Conservation (phyloP, 805 yeast genomes). For the Teunomyces tritomae region DNA sequence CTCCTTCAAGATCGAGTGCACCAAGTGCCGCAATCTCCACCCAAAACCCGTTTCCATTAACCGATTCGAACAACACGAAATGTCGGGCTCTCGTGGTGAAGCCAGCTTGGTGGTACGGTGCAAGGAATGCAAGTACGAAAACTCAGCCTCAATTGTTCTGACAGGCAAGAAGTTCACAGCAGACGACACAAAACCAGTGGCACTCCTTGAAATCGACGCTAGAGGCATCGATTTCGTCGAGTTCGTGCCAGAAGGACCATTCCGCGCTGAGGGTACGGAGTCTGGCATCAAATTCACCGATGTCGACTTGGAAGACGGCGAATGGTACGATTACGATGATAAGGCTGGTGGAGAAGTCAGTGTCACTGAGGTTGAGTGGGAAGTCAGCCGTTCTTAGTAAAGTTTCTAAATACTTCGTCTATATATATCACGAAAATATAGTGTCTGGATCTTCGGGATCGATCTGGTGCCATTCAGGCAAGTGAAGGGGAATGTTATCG, state of each 20-base stretch:
- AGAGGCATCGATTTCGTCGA: slow-evolving; percentile 77
- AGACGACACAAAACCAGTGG: slow-evolving; percentile 46
- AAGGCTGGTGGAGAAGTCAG: slow-evolving; percentile 76
- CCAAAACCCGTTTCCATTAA: slow-evolving; percentile 68
- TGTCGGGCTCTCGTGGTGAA: slow-evolving; percentile 73
- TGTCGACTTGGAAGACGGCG: slow-evolving; percentile 72
- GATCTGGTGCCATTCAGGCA: slow-evolving; percentile 42
- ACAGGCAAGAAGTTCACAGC: slow-evolving; percentile 29
- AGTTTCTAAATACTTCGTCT: too few species aligned
- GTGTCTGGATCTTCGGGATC: slow-evolving; percentile 6
- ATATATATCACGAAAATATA: too few species aligned
- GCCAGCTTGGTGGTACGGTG: slow-evolving; percentile 83
- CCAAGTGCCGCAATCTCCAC: slow-evolving; percentile 75
- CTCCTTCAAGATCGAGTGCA: slow-evolving; percentile 71
- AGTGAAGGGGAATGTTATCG: slow-evolving; percentile 29
- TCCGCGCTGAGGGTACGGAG: slow-evolving; percentile 54
- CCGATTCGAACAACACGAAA: slow-evolving; percentile 60
- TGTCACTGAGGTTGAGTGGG: slow-evolving; percentile 71
- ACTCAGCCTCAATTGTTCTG: slow-evolving; percentile 32
- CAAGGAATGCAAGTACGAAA: slow-evolving; percentile 53
- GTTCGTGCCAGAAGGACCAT: slow-evolving; percentile 66
- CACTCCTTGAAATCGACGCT: slow-evolving; percentile 69
- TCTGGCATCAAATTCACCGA: slow-evolving; percentile 53
- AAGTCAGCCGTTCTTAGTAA: slow-evolving; percentile 28
- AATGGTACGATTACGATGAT: slow-evolving; percentile 96